These are phyloP conservation scores for Byssochlamys sp. DNA, from an alignment of 2,329 filamentous ascomycete genomes.

Conservation along the genomic window DNA sequence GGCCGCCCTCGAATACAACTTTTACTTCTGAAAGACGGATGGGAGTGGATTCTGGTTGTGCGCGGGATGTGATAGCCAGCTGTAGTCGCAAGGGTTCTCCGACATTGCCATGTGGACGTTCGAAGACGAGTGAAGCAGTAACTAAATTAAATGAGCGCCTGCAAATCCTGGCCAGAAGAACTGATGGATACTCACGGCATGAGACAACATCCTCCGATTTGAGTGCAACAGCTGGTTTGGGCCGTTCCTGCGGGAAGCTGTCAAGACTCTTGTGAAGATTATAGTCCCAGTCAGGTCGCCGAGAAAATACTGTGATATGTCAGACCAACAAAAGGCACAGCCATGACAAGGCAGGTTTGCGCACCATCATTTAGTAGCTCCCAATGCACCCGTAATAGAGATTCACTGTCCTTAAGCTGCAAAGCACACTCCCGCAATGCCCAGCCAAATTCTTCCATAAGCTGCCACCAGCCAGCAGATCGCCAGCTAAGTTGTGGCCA, in stretches of 20 bases:
- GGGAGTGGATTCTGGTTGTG: conserved; percentile 36
- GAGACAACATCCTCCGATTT: conserved; percentile 41
- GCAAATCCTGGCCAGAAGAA: background rate
- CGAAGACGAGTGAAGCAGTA: conserved; percentile 44
- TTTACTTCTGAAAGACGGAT: conserved; percentile 41
- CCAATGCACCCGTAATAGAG: conserved; percentile 47
- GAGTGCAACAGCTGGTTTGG: conserved; percentile 39
- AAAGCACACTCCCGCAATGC: conserved; percentile 46
- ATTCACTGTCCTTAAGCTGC: conserved; percentile 36
- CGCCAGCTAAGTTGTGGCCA: conserved; percentile 53
- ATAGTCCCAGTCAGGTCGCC: conserved; percentile 29
- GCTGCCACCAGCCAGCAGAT: conserved; percentile 48
- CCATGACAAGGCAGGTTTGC: conserved; percentile 4
- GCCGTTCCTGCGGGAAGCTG: conserved; percentile 23
- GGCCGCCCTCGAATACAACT: conserved; percentile 44
- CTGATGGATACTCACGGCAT: conserved; percentile 28
- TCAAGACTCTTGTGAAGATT: conserved; percentile 41
- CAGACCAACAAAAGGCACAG: conserved; percentile 4
- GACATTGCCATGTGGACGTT: conserved; percentile 47
- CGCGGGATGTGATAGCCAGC: conserved; percentile 42
- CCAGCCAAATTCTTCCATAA: conserved; percentile 47
- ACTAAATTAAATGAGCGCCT: conserved; percentile 26
- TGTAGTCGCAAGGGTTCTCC: conserved; percentile 51
- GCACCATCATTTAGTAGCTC: conserved; percentile 40
- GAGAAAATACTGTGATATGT: conserved; percentile 23